These are phyloP conservation scores for Diutina sp. DNA, from an alignment of 1,139 yeast species.

Conservation along the genomic window DNA sequence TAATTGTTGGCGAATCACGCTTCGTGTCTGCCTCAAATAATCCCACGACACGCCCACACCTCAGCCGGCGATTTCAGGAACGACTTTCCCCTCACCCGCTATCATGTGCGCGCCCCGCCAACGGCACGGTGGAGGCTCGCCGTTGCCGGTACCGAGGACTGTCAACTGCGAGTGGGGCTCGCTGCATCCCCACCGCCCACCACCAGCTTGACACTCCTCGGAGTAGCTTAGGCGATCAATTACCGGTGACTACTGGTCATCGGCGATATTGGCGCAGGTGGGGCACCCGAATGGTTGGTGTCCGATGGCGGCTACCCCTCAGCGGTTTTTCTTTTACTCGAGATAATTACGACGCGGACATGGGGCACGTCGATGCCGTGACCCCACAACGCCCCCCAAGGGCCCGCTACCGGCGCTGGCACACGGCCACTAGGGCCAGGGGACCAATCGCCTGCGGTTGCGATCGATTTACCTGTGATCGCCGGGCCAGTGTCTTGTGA, in stretches of 20 bases:
- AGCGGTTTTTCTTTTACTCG: no score
- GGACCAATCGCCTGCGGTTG: neutral
- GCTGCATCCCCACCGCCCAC: neutral
- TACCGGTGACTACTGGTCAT: no score
- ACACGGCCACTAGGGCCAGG: neutral
- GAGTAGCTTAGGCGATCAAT: no score
- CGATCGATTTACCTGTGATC: neutral
- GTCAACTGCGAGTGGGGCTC: neutral
- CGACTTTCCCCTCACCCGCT: constrained; percentile 1
- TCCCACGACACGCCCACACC: neutral
- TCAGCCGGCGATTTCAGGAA: neutral
- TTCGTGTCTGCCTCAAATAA: neutral
- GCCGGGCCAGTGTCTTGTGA: neutral
- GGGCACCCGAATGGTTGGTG: no score
- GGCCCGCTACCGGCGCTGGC: neutral
- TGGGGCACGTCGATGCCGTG: no score
- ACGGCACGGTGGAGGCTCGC: neutral
- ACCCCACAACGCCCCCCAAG: no score
- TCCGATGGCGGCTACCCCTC: no score
- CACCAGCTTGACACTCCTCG: no score
- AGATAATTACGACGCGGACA: no score
- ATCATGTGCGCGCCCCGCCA: constrained; percentile 1
- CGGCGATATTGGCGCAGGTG: no score
- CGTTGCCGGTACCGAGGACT: neutral
- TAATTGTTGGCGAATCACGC: neutral